These are phyloP conservation scores for Russula griseocarnosa DNA, from an alignment of 768 basidiomycete genomes.

Conservation along the genomic window DNA sequence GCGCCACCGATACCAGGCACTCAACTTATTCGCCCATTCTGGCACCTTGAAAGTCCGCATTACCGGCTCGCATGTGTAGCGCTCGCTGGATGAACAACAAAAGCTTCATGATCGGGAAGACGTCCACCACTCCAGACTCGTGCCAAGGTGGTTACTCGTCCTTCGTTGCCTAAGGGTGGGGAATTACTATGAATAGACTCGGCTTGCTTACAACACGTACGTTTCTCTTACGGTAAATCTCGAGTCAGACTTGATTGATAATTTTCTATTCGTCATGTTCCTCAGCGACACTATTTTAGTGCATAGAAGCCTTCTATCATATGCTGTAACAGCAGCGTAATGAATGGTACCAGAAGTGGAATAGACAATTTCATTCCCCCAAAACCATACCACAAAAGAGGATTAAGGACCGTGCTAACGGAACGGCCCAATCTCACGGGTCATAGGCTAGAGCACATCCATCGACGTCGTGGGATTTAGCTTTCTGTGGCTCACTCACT, in stretches of 20 bases:
- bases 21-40: neutral
- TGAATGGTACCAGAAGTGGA: neutral
- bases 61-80: neutral
- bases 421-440: too few relatives aligned
- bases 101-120: neutral
- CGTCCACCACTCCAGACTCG: neutral
- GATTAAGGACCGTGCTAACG: too few relatives aligned
- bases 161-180: too few relatives aligned
- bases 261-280: neutral
- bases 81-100: neutral
- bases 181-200: too few relatives aligned
- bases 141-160: neutral
- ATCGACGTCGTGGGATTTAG: too few relatives aligned
- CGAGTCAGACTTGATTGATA: neutral
- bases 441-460: too few relatives aligned
- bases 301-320: neutral
- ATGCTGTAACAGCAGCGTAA: neutral
- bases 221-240: neutral
- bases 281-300: neutral
- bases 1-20: constrained; percentile 15
- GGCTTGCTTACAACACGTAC: too few relatives aligned
- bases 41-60: neutral
- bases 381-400: too few relatives aligned
- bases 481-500: too few relatives aligned
- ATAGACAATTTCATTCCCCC: too few relatives aligned